Conservation (phyloP, 169 alveolate genomes). For the Besnoitia besnoiti region DNA sequence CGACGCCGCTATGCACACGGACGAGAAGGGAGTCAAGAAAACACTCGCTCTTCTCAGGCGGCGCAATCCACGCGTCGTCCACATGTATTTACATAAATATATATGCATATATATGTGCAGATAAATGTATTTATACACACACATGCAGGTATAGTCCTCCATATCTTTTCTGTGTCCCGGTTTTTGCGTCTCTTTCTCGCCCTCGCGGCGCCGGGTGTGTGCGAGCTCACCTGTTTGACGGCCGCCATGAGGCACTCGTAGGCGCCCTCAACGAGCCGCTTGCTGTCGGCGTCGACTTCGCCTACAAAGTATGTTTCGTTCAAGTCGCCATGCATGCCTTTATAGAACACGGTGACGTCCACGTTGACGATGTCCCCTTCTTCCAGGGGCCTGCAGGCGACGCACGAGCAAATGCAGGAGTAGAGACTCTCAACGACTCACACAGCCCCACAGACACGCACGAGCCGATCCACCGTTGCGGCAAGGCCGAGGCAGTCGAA, state of each 20-base stretch:
- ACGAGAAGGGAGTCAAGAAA: too few species aligned
- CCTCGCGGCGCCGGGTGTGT: background rate
- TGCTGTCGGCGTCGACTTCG: conserved; percentile 66
- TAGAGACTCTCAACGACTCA: background rate
- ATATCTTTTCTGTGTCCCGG: too few species aligned
- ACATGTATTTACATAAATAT: background rate
- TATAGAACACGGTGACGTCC: conserved; percentile 85
- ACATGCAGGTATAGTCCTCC: background rate
- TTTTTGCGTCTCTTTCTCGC: too few species aligned
- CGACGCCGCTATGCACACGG: too few species aligned
- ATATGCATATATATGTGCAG: background rate
- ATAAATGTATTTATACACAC: background rate
- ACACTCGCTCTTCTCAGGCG: too few species aligned
- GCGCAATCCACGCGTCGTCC: too few species aligned
- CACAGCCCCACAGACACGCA: background rate
- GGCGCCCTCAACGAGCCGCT: conserved; percentile 54
- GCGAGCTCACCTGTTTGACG: conserved; percentile 69
- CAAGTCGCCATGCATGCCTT: conserved; percentile 91
- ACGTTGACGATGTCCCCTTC: conserved; percentile 94
- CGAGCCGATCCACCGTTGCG: background rate
- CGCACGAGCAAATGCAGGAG: too few species aligned
- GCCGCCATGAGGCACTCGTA: conserved; percentile 76
- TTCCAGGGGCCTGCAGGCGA: conserved; percentile 76
- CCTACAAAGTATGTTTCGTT: conserved; percentile 97
- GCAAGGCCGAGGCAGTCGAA: background rate